Evolutionary conservation across 768 basidiomycete genomes (phyloP).

Genomic region (Pleurotus salmoneostramineus): DNA sequence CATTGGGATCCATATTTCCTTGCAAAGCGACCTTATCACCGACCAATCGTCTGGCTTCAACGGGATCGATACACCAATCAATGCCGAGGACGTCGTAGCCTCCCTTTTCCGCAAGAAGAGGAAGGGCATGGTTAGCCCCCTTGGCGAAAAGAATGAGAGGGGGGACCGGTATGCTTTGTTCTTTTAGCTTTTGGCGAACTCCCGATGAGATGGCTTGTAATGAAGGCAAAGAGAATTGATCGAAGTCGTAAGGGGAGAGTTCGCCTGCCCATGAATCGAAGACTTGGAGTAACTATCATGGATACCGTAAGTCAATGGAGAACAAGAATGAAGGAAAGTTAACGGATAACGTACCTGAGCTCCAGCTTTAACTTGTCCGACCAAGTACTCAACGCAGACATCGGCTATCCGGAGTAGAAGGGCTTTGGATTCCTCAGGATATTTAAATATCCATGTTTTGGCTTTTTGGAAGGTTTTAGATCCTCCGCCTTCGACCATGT

Average conservation of each 20-base stretch:
- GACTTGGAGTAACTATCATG: conserved; percentile 80
- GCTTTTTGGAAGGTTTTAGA: conserved; percentile 87
- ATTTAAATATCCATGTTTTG: conserved; percentile 92
- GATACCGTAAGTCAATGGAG: background rate
- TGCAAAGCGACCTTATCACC: conserved; percentile 70
- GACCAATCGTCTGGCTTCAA: conserved; percentile 60
- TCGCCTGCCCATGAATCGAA: conserved; percentile 98
- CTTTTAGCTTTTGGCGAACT: conserved; percentile 57
- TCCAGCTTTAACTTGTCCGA: conserved; percentile 92
- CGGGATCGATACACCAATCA: conserved; percentile 87
- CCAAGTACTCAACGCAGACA: conserved; percentile 84
- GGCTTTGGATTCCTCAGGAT: conserved; percentile 78
- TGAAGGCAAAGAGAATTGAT: conserved; percentile 77
- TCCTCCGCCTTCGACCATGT: conserved; percentile 97
- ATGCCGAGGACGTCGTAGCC: conserved; percentile 90
- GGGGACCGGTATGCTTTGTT: conserved; percentile 48
- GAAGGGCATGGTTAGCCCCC: conserved; percentile 78
- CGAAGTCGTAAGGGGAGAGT: conserved; percentile 85
- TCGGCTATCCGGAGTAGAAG: conserved; percentile 80
- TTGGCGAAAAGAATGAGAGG: conserved; percentile 96
- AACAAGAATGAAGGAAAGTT: background rate
- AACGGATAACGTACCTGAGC: conserved; percentile 68
- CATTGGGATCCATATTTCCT: conserved; percentile 89
- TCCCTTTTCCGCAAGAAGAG: conserved; percentile 49
- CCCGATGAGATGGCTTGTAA: conserved; percentile 66